phyloP scores from a whole-genome alignment of 495 filamentous ascomycete genomes.

The Articulospora tetracladia region DNA sequence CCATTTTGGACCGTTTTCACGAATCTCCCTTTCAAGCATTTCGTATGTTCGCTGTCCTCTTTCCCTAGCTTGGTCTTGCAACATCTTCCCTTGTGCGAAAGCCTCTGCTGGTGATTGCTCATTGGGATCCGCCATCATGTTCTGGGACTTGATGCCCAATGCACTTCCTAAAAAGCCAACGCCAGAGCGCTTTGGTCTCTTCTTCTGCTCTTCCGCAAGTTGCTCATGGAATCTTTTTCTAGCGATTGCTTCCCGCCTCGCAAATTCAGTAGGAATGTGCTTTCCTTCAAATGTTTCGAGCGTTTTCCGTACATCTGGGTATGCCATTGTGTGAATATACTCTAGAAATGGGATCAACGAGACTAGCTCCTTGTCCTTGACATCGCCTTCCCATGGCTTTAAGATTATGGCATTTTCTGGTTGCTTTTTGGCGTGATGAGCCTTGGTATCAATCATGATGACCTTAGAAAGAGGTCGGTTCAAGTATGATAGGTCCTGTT shows the following conservation, averaged over 20 bases:
- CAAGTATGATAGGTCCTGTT: constrained; percentile 87
- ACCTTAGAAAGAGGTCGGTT: constrained; percentile 94
- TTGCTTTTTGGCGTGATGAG: constrained; percentile 75
- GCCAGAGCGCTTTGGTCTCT: constrained; percentile 43
- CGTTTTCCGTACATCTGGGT: constrained; percentile 76
- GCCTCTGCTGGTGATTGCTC: constrained; percentile 69
- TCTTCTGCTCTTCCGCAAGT: constrained; percentile 65
- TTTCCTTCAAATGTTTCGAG: constrained; percentile 85
- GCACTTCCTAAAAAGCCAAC: constrained; percentile 60
- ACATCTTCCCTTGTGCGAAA: constrained; percentile 86
- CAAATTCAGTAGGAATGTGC: constrained; percentile 83
- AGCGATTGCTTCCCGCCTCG: constrained; percentile 78
- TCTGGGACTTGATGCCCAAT: constrained; percentile 69
- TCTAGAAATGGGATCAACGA: constrained; percentile 92
- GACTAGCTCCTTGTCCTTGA: constrained; percentile 79
- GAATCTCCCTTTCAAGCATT: constrained; percentile 80
- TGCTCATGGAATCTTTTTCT: constrained; percentile 76
- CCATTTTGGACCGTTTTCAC: constrained; percentile 90
- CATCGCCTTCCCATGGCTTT: constrained; percentile 81
- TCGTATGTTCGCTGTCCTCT: constrained; percentile 87
- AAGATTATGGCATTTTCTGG: constrained; percentile 93
- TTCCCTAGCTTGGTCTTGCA: constrained; percentile 88
- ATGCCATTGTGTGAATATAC: constrained; percentile 91
- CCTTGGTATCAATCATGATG: constrained; percentile 84
- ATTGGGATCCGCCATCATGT: constrained; percentile 41